phyloP scores from a whole-genome alignment of 2,329 filamentous ascomycete genomes.

The Colletotrichum sp. region DNA sequence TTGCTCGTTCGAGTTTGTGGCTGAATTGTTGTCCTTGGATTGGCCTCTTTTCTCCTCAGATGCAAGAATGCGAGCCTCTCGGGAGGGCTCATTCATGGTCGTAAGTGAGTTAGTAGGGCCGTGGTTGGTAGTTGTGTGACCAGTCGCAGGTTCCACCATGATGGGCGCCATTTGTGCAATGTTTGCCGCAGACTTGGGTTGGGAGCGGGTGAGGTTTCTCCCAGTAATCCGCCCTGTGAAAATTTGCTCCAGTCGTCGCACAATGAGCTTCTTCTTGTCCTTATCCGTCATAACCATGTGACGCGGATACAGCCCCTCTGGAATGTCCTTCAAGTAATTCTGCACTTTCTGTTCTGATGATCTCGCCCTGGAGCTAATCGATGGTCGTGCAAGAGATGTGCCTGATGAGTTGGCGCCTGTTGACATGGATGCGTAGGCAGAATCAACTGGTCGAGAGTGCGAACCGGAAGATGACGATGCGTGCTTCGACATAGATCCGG shows the following conservation, averaged over 20 bases:
- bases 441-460: constrained; percentile 60
- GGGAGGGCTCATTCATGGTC: constrained; percentile 34
- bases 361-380: constrained; percentile 38
- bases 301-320: constrained; percentile 69
- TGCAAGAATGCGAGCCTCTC: constrained; percentile 56
- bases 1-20: constrained; percentile 46
- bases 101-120: constrained; percentile 32
- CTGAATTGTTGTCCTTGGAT: constrained; percentile 48
- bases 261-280: constrained; percentile 78
- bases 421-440: constrained; percentile 74
- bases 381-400: constrained; percentile 41
- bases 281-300: constrained; percentile 70
- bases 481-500: constrained; percentile 54
- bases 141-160: constrained; percentile 32
- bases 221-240: constrained; percentile 74
- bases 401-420: constrained; percentile 51
- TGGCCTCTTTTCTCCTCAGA: constrained; percentile 42
- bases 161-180: constrained; percentile 23
- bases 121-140: constrained; percentile 31
- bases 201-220: constrained; percentile 37
- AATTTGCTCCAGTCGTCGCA: constrained; percentile 77
- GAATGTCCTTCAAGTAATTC: constrained; percentile 75
- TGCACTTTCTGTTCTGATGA: constrained; percentile 67
- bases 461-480: constrained; percentile 58
- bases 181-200: constrained; percentile 23